Evolutionary conservation across 1,139 yeast species (phyloP).

Genomic region (Nakaseomyces uthaithaninus): DNA sequence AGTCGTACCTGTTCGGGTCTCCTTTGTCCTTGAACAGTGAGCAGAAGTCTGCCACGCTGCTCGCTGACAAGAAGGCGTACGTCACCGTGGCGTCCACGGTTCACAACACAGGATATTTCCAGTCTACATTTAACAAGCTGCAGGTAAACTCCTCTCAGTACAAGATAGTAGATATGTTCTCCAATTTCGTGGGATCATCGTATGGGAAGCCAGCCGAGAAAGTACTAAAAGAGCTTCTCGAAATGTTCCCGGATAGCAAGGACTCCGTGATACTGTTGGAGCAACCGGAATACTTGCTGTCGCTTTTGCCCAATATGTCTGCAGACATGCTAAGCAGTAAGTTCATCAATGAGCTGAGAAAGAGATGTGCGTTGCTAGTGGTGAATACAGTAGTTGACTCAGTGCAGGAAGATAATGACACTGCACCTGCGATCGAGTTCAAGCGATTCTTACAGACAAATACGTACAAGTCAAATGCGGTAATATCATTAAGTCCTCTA

Average conservation of each 20-base stretch:
- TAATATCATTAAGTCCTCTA: slow-evolving; percentile 51
- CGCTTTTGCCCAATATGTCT: slow-evolving; percentile 22
- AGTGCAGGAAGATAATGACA: slow-evolving; percentile 14
- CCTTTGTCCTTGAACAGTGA: slow-evolving; percentile 22
- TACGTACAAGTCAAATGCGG: slow-evolving; percentile 22
- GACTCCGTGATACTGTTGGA: slow-evolving; percentile 23
- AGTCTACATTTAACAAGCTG: slow-evolving; percentile 17
- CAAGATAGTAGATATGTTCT: slow-evolving; percentile 19
- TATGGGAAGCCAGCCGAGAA: slow-evolving; percentile 27
- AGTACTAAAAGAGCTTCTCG: slow-evolving; percentile 16
- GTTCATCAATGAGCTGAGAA: slow-evolving; percentile 25
- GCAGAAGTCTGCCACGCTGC: background rate
- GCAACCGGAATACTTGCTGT: slow-evolving; percentile 29
- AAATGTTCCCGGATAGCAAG: slow-evolving; percentile 14
- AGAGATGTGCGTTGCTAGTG: slow-evolving; percentile 22
- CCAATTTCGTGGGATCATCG: slow-evolving; percentile 17
- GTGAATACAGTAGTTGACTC: slow-evolving; percentile 21
- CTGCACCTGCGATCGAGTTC: slow-evolving; percentile 18
- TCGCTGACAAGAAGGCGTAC: background rate
- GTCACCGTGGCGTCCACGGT: slow-evolving; percentile 26
- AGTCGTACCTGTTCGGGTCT: slow-evolving; percentile 27
- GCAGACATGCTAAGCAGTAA: slow-evolving; percentile 23
- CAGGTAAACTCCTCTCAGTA: slow-evolving; percentile 19
- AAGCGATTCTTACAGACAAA: slow-evolving; percentile 21
- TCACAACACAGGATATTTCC: slow-evolving; percentile 22